Conservation (phyloP, 2,329 filamentous ascomycete genomes). For the Cercospora sp. region DNA sequence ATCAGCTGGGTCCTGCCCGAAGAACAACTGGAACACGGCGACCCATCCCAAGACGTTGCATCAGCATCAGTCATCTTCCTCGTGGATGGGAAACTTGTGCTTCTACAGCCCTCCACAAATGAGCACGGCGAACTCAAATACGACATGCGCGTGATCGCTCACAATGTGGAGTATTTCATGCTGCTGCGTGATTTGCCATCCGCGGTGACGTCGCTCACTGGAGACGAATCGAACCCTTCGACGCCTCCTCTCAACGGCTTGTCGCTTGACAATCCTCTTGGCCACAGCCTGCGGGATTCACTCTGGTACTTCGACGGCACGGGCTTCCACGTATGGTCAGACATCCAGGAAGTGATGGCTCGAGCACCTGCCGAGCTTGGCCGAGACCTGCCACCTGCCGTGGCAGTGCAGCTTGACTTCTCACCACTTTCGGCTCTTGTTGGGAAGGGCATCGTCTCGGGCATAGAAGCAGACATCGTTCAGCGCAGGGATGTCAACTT, state of each 20-base stretch:
- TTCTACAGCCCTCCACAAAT: conserved; percentile 82
- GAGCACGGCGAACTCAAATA: conserved; percentile 87
- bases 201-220: conserved; percentile 27
- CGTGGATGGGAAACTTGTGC: conserved; percentile 94
- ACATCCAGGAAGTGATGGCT: conserved; percentile 79
- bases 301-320: conserved; percentile 92
- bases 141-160: conserved; percentile 94
- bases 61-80: conserved; percentile 91
- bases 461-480: conserved; percentile 89
- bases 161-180: conserved; percentile 93
- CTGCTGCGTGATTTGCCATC: conserved; percentile 78
- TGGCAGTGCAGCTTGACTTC: conserved; percentile 86
- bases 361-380: conserved; percentile 65
- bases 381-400: conserved; percentile 70
- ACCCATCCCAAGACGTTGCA: conserved; percentile 92
- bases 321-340: conserved; percentile 83
- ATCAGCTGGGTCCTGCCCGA: conserved; percentile 96
- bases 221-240: conserved; percentile 20
- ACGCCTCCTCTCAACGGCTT: conserved; percentile 25
- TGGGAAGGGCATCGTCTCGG: conserved; percentile 86
- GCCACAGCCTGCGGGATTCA: conserved; percentile 72
- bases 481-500: conserved; percentile 90
- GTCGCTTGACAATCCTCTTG: conserved; percentile 29
- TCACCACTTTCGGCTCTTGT: conserved; percentile 86
- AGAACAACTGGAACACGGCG: conserved; percentile 82